Base-by-base conservation (phyloP, 805 yeast species). In the Lipomyces mesembrius region DNA sequence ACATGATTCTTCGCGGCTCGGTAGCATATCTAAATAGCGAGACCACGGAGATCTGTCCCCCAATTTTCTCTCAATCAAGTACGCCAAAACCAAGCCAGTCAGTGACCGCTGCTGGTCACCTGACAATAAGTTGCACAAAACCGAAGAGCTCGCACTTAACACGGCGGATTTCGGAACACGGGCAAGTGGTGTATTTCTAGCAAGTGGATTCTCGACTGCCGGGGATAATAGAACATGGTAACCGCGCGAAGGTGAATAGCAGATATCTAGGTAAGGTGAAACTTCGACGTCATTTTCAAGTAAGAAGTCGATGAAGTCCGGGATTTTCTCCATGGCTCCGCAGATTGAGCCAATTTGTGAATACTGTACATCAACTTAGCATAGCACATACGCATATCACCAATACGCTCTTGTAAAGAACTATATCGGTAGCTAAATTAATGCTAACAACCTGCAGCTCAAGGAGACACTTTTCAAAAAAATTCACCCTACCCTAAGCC, bases 11-110 rank as follows among this genome's bases (percentile, higher is more conserved):
- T 77, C 74, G 2, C 68, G 8, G 7, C 64, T 79, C 74, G 63
- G 81, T 34, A 91, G 83, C 22, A 89, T 81, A 34, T 80, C 77
- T 57, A 93, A 79, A 75, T 89, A 94, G 2, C 79, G 81, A 67
- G 67, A 81, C 98, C 98, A 94, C 4, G 97, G 97, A n/a, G 96
- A 89, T 3, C 76, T 72, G n/a, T 81, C 79, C 1, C 85, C 85
- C 57, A 83, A 78, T 2, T 85, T 78, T 63, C 81, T 77, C 75
- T 94, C 98, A 74, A 90, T 92, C 34, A 92, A 80, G 66, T 87
- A 89, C 0, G 93, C 85, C 7, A 91, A 70, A 6, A 89, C 85
- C 60, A 93, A 79, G 0, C 87, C 89, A 54, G 85, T 82, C 78
- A 90, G 85, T 0, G 96, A 95, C 51, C 61, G 37, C 8, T 60